Conservation (phyloP, 129 eudicot genomes). For the Chrysanthemum seticuspe region DNA sequence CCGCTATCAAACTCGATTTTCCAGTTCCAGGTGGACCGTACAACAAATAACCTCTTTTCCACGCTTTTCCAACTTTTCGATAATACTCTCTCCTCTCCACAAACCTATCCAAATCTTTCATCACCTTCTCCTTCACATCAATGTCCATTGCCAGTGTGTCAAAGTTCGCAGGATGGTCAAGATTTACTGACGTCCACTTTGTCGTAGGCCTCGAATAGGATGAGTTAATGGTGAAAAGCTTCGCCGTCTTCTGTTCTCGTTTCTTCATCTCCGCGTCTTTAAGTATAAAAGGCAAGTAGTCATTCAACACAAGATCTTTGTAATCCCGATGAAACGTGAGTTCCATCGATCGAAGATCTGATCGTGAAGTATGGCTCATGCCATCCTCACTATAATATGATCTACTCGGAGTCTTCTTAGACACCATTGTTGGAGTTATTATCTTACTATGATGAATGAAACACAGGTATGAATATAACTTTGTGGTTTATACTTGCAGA, state of each 20-base stretch:
- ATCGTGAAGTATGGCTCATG: background rate
- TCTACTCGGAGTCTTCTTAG: constrained; percentile 13
- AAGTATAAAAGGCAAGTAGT: constrained; percentile 51
- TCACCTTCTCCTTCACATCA: constrained; percentile 21
- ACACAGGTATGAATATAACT: too few relatives aligned
- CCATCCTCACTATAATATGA: background rate
- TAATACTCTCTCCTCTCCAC: constrained; percentile 50
- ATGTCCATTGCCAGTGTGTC: constrained; percentile 25
- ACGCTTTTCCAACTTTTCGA: constrained; percentile 52
- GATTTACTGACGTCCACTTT: constrained; percentile 18
- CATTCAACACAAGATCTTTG: constrained; percentile 30
- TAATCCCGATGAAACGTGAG: constrained; percentile 41
- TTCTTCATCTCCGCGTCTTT: constrained; percentile 30
- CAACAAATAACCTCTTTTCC: constrained; percentile 34
- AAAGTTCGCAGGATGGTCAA: constrained; percentile 25
- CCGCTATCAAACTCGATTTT: constrained; percentile 30
- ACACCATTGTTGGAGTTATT: too few relatives aligned
- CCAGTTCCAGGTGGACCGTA: constrained; percentile 31
- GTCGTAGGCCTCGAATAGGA: constrained; percentile 17
- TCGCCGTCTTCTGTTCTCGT: constrained; percentile 33
- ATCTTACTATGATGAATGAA: too few relatives aligned
- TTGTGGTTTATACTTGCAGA: too few relatives aligned
- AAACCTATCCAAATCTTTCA: constrained; percentile 21
- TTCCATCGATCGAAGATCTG: constrained; percentile 23
- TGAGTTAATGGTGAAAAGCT: constrained; percentile 40